Conservation (phyloP, 768 basidiomycete genomes). For the Suillus variegatus region DNA sequence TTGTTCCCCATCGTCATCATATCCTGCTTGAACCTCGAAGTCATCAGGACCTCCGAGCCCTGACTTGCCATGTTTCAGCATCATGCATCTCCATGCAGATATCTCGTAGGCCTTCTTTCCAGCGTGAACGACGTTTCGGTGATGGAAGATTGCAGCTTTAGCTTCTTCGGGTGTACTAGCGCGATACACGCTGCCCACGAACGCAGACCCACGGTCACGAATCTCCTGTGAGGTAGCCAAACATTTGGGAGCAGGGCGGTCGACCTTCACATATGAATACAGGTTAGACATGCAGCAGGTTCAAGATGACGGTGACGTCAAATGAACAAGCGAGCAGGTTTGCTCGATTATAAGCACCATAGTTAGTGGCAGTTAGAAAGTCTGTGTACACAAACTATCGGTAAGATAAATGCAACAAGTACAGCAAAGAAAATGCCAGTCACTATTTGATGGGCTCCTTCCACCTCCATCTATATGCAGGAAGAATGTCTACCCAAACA, state of each 20-base stretch:
- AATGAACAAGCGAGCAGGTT: constrained; percentile 2
- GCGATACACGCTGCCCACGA: constrained; percentile 63
- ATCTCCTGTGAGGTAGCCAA: constrained; percentile 70
- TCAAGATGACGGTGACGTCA: neutral
- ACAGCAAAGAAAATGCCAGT: constrained; percentile 7
- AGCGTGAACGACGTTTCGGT: constrained; percentile 59
- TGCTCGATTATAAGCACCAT: neutral
- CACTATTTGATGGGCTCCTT: constrained; percentile 13
- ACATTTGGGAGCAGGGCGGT: constrained; percentile 44
- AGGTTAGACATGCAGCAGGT: constrained; percentile 36
- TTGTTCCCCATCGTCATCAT: constrained; percentile 77
- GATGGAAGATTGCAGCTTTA: constrained; percentile 47
- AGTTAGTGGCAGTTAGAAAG: neutral
- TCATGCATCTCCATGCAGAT: constrained; percentile 79
- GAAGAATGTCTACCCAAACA: constrained; percentile 8
- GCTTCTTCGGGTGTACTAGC: constrained; percentile 57
- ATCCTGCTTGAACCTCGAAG: constrained; percentile 63
- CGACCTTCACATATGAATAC: constrained; percentile 51
- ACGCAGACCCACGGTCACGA: constrained; percentile 72
- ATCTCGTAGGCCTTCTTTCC: constrained; percentile 71
- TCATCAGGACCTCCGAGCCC: constrained; percentile 76
- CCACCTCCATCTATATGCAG: constrained; percentile 7
- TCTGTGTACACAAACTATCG: constrained; percentile 4
- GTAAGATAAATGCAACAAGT: constrained; percentile 10
- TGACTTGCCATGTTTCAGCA: constrained; percentile 58